Conservation (phyloP, 345 rosid genomes). For the Fremontodendron californicum region DNA sequence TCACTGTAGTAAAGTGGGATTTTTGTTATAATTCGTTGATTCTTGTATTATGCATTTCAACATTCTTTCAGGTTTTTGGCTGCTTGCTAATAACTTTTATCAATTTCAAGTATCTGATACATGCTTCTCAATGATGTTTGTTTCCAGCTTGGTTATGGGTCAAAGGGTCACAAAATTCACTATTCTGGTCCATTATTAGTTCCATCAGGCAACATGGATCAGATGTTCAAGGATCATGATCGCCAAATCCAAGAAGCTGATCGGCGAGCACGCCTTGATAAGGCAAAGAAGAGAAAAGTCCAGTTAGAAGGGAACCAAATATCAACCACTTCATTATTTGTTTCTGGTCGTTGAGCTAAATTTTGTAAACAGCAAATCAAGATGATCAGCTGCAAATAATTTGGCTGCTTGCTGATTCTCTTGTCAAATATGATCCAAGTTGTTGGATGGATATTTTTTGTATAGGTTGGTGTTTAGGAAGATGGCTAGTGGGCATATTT, state of each 20-base stretch:
- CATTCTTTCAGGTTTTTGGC: neutral
- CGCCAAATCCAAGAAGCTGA: conserved; percentile 96
- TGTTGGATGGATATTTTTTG: conserved; percentile 24
- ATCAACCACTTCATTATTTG: conserved; percentile 58
- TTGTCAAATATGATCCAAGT: conserved; percentile 20
- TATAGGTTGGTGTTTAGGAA: conserved; percentile 35
- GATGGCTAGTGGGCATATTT: conserved; percentile 24
- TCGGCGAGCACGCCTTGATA: conserved; percentile 79
- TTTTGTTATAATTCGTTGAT: neutral
- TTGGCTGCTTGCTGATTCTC: conserved; percentile 27
- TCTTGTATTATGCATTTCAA: neutral
- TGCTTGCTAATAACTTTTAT: neutral
- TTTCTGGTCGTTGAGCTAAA: conserved; percentile 66
- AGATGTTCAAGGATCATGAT: conserved; percentile 92
- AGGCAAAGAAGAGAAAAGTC: conserved; percentile 69
- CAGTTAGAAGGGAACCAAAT: conserved; percentile 62
- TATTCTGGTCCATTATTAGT: conserved; percentile 89
- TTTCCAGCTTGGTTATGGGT: conserved; percentile 76
- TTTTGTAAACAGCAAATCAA: conserved; percentile 17
- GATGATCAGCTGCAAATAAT: conserved; percentile 22
- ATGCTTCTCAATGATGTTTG: conserved; percentile 8
- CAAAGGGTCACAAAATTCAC: conserved; percentile 88
- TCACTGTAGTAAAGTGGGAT: neutral
- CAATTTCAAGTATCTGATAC: neutral
- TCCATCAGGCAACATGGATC: conserved; percentile 90